These are phyloP conservation scores for Helianthus annuus DNA, from an alignment of 129 eudicot species.

Conservation along the genomic window DNA sequence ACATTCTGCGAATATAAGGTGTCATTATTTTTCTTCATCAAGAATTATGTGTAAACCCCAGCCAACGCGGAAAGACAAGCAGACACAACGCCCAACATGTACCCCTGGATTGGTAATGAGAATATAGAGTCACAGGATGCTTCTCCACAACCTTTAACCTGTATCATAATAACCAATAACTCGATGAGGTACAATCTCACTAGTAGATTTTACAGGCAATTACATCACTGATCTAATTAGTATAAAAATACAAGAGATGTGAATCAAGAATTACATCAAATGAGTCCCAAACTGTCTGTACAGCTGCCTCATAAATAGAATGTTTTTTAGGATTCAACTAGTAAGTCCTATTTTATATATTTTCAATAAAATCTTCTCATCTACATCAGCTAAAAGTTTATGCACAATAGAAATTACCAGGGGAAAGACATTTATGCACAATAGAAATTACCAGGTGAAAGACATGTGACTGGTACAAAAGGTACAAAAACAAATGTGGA, in stretches of 20 bases:
- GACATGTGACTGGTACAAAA: conserved; percentile 14
- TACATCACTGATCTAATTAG: neutral
- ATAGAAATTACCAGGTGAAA: neutral
- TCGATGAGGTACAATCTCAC: conserved; percentile 1
- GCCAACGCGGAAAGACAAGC: conserved; percentile 98
- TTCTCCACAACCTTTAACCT: conserved; percentile 98
- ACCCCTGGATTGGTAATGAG: conserved; percentile 96
- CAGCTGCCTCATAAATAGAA: neutral
- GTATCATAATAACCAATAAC: conserved; percentile 12
- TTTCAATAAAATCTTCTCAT: neutral
- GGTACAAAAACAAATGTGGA: conserved; percentile 9
- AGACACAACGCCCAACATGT: conserved; percentile 78
- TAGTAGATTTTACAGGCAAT: conserved; percentile 14
- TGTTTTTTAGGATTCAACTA: neutral
- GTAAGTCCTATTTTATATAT: neutral
- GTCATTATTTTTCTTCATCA: conserved; percentile 92
- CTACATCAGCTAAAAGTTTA: conserved; percentile 15
- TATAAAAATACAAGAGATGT: neutral
- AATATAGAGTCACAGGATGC: conserved; percentile 83
- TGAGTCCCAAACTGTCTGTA: neutral
- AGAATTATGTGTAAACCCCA: conserved; percentile 93
- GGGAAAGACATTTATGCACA: conserved; percentile 1
- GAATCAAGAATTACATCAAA: neutral
- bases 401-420: conserved; percentile 7
- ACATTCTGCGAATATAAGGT: conserved; percentile 93